Conservation (phyloP, 2,329 filamentous ascomycete genomes). For the Cordyceps militaris region DNA sequence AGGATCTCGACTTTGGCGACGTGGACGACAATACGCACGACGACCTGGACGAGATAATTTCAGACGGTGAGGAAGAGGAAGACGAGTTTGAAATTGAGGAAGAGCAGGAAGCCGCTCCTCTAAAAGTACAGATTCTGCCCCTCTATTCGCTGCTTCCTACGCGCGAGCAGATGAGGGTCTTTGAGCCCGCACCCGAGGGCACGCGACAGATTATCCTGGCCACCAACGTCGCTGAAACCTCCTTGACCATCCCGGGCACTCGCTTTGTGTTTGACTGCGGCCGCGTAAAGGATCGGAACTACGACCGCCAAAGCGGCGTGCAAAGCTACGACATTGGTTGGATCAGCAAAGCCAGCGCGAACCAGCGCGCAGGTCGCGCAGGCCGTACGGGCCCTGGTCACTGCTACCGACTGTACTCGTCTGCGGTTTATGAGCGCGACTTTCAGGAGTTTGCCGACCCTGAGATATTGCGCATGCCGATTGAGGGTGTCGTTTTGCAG, state of each 20-base stretch:
- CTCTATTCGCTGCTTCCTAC: constrained; percentile 90
- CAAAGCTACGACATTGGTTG: constrained; percentile 93
- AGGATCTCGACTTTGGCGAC: constrained; percentile 78
- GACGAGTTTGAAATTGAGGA: constrained; percentile 66
- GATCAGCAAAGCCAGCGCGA: constrained; percentile 96
- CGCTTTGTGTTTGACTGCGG: constrained; percentile 95
- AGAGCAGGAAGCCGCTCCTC: constrained; percentile 49
- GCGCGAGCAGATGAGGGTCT: constrained; percentile 83
- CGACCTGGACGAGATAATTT: constrained; percentile 52
- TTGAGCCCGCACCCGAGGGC: constrained; percentile 75
- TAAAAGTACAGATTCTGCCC: constrained; percentile 82
- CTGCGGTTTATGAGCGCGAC: constrained; percentile 84
- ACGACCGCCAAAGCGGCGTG: constrained; percentile 80
- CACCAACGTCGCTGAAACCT: constrained; percentile 95
- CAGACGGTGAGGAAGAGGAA: constrained; percentile 49
- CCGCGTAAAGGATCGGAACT: constrained; percentile 84
- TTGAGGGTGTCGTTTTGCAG: constrained; percentile 87
- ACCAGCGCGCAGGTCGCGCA: constrained; percentile 85
- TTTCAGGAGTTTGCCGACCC: constrained; percentile 82
- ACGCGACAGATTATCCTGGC: constrained; percentile 82
- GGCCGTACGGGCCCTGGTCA: constrained; percentile 93
- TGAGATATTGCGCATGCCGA: constrained; percentile 83
- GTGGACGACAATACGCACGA: constrained; percentile 56
- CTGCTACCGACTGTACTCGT: constrained; percentile 91
- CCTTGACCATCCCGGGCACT: constrained; percentile 91